Evolutionary conservation across 2,329 filamentous ascomycete species (phyloP).

Genomic region (Cercospora janseana): DNA sequence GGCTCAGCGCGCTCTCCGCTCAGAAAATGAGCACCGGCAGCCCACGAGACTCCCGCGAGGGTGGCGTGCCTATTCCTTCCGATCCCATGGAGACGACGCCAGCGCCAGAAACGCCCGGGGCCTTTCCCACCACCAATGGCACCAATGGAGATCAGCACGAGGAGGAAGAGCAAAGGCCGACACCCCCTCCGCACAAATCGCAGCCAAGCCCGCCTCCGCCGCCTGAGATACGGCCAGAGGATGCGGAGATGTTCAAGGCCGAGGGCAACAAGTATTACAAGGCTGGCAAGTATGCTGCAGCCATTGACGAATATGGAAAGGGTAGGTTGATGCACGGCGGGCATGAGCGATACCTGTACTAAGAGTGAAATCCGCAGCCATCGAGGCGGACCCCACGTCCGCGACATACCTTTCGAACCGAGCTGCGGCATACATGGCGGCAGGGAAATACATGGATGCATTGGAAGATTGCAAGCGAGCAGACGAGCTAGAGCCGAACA

Average conservation of each 20-base stretch:
- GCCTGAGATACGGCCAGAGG: constrained; percentile 53
- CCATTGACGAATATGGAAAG: constrained; percentile 92
- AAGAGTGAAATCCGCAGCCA: constrained; percentile 57
- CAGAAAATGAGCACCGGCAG: constrained; percentile 28
- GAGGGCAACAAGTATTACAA: constrained; percentile 97
- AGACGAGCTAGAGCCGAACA: constrained; percentile 77
- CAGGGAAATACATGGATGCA: constrained; percentile 73
- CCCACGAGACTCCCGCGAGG: constrained; percentile 24
- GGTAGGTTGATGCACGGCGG: constrained; percentile 58
- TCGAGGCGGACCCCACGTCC: constrained; percentile 81
- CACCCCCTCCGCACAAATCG: constrained; percentile 68
- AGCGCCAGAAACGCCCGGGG: constrained; percentile 39
- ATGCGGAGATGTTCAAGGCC: constrained; percentile 88
- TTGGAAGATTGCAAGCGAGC: constrained; percentile 83
- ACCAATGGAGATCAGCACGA: constrained; percentile 43
- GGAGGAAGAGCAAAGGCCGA: constrained; percentile 53
- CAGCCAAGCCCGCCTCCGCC: constrained; percentile 49
- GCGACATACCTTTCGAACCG: constrained; percentile 92
- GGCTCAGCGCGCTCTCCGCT: constrained; percentile 60
- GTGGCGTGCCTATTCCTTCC: constrained; percentile 22
- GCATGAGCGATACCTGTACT: constrained; percentile 26
- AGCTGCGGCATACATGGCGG: constrained; percentile 89
- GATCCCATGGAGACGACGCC: constrained; percentile 38
- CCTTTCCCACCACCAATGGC: constrained; percentile 49
- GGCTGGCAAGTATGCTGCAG: constrained; percentile 81